Base-by-base conservation (phyloP, 2,329 filamentous ascomycete genomes). In the Xylaria sp. region DNA sequence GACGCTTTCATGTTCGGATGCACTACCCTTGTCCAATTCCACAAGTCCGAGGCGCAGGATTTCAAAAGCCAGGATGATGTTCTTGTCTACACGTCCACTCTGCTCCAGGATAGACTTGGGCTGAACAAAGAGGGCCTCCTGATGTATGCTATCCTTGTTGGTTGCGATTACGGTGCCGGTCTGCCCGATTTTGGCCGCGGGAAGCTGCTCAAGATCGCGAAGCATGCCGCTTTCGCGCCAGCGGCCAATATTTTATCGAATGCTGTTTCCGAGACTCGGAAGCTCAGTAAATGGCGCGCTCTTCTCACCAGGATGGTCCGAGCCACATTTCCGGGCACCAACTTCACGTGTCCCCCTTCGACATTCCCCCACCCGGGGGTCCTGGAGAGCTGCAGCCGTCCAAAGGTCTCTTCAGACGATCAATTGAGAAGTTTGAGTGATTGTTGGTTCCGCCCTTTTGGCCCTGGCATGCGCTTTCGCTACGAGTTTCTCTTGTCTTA, bases 1-100 rank as follows among this genome's bases (percentile, higher is more conserved):
- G 77, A 81, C 40, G 64, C 66, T 0, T 67, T 80, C 13, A 75
- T 81, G 74, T 80, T 80, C 46, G 76, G 78, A 2, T 76, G 72
- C 52, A 69, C 63, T 1, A 68, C 72, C 1, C 63, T 79, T n/a
- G 70, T 81, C 13, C 52, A 56, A 37, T 63, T 64, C 34, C 48
- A 50, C 20, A 55, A 54, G 37, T 54, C 57, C 0, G 61, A 63
- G 11, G 61, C 57, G 29, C 54, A 59, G 21, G 50, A 63, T 1
- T 55, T 57, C 42, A 50, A 54, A 7, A 56, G 55, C 11, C 42
- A 61, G 2, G 57, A 51, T 13, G 50, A 22, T n/a, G 59, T 60
- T 1, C 22, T 58, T 13, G 44, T 62, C 16, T 56, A 40, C 21
- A 50, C 46, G 4, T 54, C 13, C 20, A 46, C 55, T 2, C 46